These are phyloP conservation scores for Mucor sp. DNA, from an alignment of 371 early-diverging fungal genomes.

Conservation along the genomic window DNA sequence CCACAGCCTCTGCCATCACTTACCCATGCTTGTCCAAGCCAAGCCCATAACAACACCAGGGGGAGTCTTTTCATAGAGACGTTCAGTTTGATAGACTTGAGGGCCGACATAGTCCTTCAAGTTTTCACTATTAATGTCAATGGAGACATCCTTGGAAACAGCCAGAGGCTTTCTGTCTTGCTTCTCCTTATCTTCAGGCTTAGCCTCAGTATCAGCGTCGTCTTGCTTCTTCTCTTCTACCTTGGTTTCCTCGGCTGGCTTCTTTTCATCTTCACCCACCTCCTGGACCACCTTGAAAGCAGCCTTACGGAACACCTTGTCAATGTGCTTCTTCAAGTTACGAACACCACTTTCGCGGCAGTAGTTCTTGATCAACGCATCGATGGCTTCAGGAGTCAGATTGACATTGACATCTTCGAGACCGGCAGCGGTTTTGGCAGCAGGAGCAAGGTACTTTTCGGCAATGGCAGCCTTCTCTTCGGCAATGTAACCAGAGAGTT, in stretches of 20 bases:
- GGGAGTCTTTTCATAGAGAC: constrained; percentile 88
- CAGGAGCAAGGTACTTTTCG: constrained; percentile 83
- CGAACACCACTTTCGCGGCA: constrained; percentile 98
- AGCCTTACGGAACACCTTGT: constrained; percentile 96
- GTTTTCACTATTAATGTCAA: constrained; percentile 66
- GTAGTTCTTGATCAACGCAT: constrained; percentile 83
- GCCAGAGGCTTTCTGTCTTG: constrained; percentile 47
- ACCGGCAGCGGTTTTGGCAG: constrained; percentile 80
- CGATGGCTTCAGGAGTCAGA: constrained; percentile 77
- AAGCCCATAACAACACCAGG: constrained; percentile 96
- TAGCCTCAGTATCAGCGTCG: constrained; percentile 4
- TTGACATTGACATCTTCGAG: constrained; percentile 74
- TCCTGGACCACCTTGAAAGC: constrained; percentile 86
- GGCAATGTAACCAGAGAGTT: constrained; percentile 93
- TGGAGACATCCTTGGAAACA: constrained; percentile 58
- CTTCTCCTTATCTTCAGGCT: constrained; percentile 14
- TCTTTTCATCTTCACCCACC: constrained; percentile 47
- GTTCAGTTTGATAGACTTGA: constrained; percentile 86
- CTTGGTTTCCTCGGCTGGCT: constrained; percentile 2
- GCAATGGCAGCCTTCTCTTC: constrained; percentile 98
- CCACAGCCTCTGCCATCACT: background rate
- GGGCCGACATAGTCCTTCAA: constrained; percentile 93
- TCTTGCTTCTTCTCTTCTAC: constrained; percentile 9
- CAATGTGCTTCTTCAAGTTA: constrained; percentile 96
- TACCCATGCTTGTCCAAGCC: constrained; percentile 95